Conservation (phyloP, 176 grass and related monocot species). For the Neostapfia colusana region DNA sequence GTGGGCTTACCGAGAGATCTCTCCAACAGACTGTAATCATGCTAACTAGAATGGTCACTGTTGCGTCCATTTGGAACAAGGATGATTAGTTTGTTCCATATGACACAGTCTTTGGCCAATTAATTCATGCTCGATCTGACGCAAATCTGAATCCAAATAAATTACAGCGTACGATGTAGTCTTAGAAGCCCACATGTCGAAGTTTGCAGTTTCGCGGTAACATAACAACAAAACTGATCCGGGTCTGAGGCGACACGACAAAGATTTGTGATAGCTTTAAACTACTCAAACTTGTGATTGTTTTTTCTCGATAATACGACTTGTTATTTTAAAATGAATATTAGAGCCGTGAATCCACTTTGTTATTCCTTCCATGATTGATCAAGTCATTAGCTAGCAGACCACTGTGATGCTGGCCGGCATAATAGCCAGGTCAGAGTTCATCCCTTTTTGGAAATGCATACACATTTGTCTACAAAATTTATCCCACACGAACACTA, state of each 20-base stretch:
- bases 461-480: not conserved
- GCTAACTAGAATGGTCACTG: constrained; percentile 8
- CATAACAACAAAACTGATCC: constrained; percentile 25
- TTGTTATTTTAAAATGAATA: not conserved
- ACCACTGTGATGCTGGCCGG: constrained; percentile 14
- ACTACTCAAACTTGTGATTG: constrained; percentile 19
- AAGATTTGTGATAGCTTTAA: not conserved
- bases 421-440: constrained; percentile 15
- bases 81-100: constrained; percentile 10
- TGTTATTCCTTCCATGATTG: constrained; percentile 18
- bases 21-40: constrained; percentile 21
- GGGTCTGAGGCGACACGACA: constrained; percentile 14
- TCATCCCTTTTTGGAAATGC: not conserved
- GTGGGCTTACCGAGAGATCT: constrained; percentile 38
- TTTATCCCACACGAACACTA: not conserved
- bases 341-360: constrained; percentile 20
- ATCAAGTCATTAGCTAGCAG: constrained; percentile 2
- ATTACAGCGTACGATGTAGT: constrained; percentile 26
- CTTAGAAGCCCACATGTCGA: constrained; percentile 39
- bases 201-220: not conserved
- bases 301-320: constrained; percentile 13
- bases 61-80: constrained; percentile 45
- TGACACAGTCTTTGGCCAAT: constrained; percentile 19
- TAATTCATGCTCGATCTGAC: constrained; percentile 22
- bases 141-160: not conserved